These are phyloP conservation scores for Phytopythium boreale DNA, from an alignment of 352 stramenopile species.

Conservation along the genomic window DNA sequence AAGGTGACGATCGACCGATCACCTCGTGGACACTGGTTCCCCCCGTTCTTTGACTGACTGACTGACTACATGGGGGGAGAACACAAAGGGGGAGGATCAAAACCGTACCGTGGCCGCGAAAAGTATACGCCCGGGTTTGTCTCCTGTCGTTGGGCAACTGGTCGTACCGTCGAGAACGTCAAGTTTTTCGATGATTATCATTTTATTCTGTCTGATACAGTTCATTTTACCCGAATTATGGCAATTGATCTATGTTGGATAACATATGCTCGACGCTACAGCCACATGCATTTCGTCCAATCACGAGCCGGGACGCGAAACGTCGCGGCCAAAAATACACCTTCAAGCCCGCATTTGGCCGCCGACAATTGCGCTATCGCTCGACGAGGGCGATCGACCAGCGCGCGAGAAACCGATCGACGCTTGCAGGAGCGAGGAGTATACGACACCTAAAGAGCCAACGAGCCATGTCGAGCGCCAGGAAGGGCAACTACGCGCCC, in stretches of 20 bases:
- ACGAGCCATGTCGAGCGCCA: constrained; percentile 31
- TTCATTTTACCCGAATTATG: too few relatives aligned
- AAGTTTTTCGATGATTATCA: neutral
- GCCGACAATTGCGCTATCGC: neutral
- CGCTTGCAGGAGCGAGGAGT: neutral
- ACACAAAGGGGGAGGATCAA: neutral
- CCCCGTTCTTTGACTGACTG: neutral
- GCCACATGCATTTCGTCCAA: constrained; percentile 5
- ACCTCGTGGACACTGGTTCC: neutral
- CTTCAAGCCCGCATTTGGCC: neutral
- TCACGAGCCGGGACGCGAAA: constrained; percentile 6
- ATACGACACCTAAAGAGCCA: neutral
- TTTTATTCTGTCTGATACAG: neutral
- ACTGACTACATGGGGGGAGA: constrained; percentile 3
- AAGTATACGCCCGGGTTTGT: constrained; percentile 9
- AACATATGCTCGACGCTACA: too few relatives aligned
- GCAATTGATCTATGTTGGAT: neutral
- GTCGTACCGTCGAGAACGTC: neutral
- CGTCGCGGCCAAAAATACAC: constrained; percentile 7
- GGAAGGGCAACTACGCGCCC: constrained; percentile 63
- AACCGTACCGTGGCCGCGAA: neutral
- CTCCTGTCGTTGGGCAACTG: neutral
- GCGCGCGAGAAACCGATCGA: neutral
- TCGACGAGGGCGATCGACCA: neutral
- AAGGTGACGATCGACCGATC: neutral